These are phyloP conservation scores for Aspergillus sp. DNA, from an alignment of 2,329 filamentous ascomycete genomes.

Conservation along the genomic window DNA sequence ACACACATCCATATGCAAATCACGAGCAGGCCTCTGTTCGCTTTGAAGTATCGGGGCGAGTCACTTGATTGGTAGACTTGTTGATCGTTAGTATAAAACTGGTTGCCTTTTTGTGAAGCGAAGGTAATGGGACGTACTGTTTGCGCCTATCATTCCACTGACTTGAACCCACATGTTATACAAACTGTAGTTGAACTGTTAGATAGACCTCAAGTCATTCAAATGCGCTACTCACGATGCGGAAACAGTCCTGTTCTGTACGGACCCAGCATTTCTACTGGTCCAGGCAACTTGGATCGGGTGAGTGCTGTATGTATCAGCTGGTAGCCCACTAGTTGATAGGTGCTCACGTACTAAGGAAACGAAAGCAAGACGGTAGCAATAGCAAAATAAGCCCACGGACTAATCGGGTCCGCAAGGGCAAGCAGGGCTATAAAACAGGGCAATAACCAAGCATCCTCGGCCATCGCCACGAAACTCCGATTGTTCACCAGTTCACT, in stretches of 20 bases:
- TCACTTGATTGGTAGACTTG: constrained; percentile 1
- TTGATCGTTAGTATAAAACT: background rate
- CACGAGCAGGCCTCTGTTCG: background rate
- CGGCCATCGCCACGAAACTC: background rate
- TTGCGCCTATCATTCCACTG: constrained; percentile 1
- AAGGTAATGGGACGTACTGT: background rate
- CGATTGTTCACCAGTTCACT: background rate
- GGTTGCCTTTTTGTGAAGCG: too few species aligned
- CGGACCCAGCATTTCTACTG: background rate
- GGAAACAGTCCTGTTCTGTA: background rate
- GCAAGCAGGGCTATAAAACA: background rate
- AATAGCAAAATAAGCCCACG: background rate
- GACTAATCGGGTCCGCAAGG: background rate
- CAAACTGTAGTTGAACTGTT: background rate
- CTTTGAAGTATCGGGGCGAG: background rate
- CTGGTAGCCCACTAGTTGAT: too few species aligned
- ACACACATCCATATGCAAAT: constrained; percentile 1
- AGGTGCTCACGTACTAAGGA: background rate
- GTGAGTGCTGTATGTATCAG: background rate
- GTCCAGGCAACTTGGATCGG: constrained; percentile 1
- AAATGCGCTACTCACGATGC: background rate
- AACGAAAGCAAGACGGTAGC: background rate
- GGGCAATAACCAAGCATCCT: background rate
- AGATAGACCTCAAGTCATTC: too few species aligned
- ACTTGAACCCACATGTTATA: constrained; percentile 3